Conservation (phyloP, 257 asterid genomes). For the Lycium barbarum region DNA sequence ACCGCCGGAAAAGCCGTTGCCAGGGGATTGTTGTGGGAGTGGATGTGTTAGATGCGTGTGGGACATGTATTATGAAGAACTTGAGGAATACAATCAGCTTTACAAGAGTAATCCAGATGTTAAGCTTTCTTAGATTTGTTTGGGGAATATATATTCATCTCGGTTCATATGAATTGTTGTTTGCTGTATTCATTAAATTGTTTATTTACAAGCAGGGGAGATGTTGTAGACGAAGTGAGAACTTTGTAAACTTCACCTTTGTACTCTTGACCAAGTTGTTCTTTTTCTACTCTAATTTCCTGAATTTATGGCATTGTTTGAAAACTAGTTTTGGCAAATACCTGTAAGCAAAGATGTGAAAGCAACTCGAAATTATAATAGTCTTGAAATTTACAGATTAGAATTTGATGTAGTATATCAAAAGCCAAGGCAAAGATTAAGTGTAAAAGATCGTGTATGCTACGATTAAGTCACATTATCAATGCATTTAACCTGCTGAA, state of each 20-base stretch:
- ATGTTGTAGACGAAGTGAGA: neutral
- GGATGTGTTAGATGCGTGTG: constrained; percentile 86
- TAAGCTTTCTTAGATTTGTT: neutral
- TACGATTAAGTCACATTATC: no score
- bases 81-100: constrained; percentile 67
- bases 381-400: neutral
- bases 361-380: neutral
- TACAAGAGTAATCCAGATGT: constrained; percentile 35
- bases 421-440: neutral
- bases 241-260: neutral
- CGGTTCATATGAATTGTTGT: neutral
- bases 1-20: constrained; percentile 84
- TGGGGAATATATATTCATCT: neutral
- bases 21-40: constrained; percentile 85
- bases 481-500: no score
- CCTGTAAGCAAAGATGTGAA: neutral
- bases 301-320: neutral
- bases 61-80: constrained; percentile 78
- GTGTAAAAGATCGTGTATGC: no score
- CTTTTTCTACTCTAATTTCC: neutral
- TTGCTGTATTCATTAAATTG: neutral
- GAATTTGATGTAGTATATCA: neutral
- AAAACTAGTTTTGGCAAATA: neutral
- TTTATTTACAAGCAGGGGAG: neutral
- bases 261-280: neutral